phyloP scores from a whole-genome alignment of 495 filamentous ascomycete species.

The Annulohypoxylon nitens region DNA sequence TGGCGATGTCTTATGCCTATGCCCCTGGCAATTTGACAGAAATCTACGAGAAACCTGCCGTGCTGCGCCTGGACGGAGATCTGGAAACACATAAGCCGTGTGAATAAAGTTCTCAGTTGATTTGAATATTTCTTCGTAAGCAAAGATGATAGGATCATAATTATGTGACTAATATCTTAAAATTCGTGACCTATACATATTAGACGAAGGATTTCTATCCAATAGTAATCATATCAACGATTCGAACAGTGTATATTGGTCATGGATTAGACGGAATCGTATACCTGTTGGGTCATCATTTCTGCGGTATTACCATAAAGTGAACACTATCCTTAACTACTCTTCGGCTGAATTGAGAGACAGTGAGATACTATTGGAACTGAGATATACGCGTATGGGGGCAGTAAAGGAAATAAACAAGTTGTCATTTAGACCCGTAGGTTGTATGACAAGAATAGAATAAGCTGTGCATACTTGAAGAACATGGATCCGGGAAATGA shows the following conservation, averaged over 20 bases:
- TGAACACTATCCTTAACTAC: neutral
- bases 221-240: neutral
- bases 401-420: neutral
- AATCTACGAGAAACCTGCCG: slow-evolving; percentile 9
- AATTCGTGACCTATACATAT: neutral
- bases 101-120: slow-evolving; percentile 19
- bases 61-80: slow-evolving; percentile 5
- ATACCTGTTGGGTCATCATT: neutral
- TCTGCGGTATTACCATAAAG: neutral
- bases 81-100: slow-evolving; percentile 12
- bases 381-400: neutral
- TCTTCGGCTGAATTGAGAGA: slow-evolving; percentile 7
- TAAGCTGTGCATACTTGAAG: neutral
- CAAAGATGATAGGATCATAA: slow-evolving; percentile 14
- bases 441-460: slow-evolving; percentile 3
- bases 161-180: slow-evolving; percentile 2
- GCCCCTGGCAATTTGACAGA: slow-evolving; percentile 8
- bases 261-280: neutral
- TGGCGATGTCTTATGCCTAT: neutral
- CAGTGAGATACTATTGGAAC: neutral
- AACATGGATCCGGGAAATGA: slow-evolving; percentile 14
- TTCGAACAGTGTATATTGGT: neutral
- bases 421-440: neutral
- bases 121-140: slow-evolving; percentile 17
- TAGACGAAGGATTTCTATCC: neutral